A percentile compares a stretch with the other conserved stretches of the same genome.
Conservation (phyloP, 148 eudicot species). For the Amaranthus palmeri region DNA sequence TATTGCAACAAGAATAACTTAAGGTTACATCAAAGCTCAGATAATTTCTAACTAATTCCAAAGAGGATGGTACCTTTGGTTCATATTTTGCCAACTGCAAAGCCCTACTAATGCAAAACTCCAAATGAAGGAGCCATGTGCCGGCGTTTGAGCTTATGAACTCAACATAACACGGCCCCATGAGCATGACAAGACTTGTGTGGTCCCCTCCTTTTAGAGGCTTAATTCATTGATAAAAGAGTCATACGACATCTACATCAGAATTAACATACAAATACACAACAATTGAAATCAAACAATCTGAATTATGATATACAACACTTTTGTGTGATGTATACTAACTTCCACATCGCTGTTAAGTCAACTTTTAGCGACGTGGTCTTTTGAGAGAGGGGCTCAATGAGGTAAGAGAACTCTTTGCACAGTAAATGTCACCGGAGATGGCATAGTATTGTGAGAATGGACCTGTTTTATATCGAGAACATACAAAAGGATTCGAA, state of each 20-base stretch:
- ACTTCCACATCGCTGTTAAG: no score
- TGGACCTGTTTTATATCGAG: not conserved
- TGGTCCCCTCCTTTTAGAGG: not conserved
- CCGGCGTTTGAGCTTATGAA: not conserved
- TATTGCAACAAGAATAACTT: no score
- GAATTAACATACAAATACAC: no score
- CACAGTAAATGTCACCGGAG: not conserved
- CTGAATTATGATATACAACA: no score
- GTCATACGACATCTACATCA: no score
- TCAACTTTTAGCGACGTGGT: no score
- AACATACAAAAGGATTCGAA: not conserved
- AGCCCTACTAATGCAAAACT: not conserved
- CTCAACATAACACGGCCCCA: not conserved
- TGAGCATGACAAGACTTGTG: conserved; percentile 1
- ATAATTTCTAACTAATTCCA: no score
- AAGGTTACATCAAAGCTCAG: no score
- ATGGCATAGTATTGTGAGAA: not conserved
- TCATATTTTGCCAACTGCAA: not conserved
- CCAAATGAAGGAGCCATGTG: conserved; percentile 10
- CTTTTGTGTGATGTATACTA: no score
- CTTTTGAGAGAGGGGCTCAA: no score
- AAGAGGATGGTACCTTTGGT: not conserved
- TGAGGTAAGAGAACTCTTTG: no score
- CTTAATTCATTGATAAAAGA: not conserved
- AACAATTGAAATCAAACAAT: no score